A percentile compares a stretch with the other conserved stretches of the same genome.
Conservation (phyloP, 2,329 filamentous ascomycete species). For the Atkinsonella hypoxylon region DNA sequence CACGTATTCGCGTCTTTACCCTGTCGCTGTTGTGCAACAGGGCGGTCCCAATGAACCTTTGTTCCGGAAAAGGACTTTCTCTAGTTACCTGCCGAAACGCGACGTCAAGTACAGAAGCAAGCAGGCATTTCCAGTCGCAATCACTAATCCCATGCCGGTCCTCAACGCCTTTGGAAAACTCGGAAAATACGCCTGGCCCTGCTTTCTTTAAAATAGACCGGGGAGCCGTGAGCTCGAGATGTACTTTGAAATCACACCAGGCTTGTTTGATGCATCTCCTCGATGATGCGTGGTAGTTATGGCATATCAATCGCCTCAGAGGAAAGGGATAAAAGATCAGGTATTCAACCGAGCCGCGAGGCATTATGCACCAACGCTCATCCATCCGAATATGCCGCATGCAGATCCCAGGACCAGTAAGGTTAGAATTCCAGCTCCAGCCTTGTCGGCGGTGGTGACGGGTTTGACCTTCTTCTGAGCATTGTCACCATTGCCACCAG, state of each 20-base stretch:
- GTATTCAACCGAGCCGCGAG: background rate
- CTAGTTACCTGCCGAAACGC: too few species aligned
- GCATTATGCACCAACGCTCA: constrained; percentile 27
- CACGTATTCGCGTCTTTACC: background rate
- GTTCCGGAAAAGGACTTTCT: too few species aligned
- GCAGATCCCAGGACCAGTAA: constrained; percentile 29
- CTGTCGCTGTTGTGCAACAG: background rate
- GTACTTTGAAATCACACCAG: too few species aligned
- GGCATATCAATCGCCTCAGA: background rate
- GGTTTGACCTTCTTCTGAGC: constrained; percentile 21
- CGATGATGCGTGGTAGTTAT: background rate
- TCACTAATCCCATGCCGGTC: too few species aligned
- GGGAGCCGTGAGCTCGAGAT: too few species aligned
- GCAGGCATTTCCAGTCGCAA: too few species aligned
- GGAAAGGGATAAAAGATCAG: background rate
- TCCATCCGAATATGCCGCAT: constrained; percentile 34
- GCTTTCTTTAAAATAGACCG: too few species aligned
- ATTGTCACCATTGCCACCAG: constrained; percentile 25
- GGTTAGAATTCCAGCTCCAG: constrained; percentile 36
- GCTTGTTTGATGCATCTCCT: too few species aligned
- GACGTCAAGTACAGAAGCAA: too few species aligned
- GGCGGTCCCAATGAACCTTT: background rate
- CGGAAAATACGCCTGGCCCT: too few species aligned
- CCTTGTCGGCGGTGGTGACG: constrained; percentile 31
- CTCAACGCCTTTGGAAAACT: too few species aligned